Evolutionary conservation across 495 filamentous ascomycete species (phyloP), one percentile per base, ranked within the genome.

Genomic region (Chaetomium cochliodes): DNA sequence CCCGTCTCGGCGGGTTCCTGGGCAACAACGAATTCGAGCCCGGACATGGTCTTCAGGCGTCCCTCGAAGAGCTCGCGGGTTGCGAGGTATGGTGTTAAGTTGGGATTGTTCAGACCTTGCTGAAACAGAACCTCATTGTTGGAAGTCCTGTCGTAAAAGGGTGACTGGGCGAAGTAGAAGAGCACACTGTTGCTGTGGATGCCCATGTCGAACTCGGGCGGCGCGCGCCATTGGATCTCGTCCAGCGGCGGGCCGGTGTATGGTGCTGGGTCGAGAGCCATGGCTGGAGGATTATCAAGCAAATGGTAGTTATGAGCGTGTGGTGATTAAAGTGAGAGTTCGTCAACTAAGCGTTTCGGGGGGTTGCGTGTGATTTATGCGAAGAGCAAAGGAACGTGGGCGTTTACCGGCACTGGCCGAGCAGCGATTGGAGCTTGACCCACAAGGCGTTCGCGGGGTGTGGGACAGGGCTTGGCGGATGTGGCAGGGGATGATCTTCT

Each of bases 141-240:
- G 41, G 91, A 92, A 11, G 87, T 92, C 26, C 78, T 80, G 71
- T 98, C 94, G 75, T 90, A 98, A 81, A 97, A 98, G 0, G 92
- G 91, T 3, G 92, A 96, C 66, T 89, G 78, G 55, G 87, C 84
- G 73, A 98, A 97, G 76, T 98, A 98, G 77, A 88, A 92, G 55
- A 96, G 88, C 33, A 97, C 87, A 81, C 78, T 79, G 70, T 88
- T 88, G 20, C 76, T 78, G 68, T 87, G 84, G 41, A 88, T 78
- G 62, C 82, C 82, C 23, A 80, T 79, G 69, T 86, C 83, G 22
- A 83, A 83, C 50, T 84, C 77, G 42, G 78, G 78, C 26, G 87
- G 86, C 30, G 82, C 81, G 58, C 82, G 82, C 89, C 90, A 93
- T 77, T 88, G 84, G 65, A 91, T 90, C 76, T 93, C 90, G 77